phyloP scores from a whole-genome alignment of 2,329 filamentous ascomycete genomes.

The Domatiomyces catenatus region DNA sequence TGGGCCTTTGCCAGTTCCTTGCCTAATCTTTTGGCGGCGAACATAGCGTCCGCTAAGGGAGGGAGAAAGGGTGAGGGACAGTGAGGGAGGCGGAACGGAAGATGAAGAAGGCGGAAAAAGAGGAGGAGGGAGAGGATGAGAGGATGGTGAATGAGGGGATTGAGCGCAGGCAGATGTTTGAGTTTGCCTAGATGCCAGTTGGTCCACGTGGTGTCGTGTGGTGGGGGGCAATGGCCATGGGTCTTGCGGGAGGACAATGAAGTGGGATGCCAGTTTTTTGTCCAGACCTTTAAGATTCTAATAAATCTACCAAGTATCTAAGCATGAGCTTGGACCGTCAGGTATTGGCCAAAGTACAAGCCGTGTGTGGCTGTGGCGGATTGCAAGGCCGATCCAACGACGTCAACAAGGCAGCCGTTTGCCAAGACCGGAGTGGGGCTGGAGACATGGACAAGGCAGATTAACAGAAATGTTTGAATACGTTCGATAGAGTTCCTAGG shows the following conservation, averaged over 20 bases:
- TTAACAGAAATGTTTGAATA: no score
- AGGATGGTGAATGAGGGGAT: neutral
- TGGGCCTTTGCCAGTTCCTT: slow-evolving; percentile 34
- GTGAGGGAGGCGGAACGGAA: neutral
- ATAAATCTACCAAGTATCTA: neutral
- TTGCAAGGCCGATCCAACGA: no score
- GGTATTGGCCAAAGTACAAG: neutral
- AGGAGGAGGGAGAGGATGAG: neutral
- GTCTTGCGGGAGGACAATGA: neutral
- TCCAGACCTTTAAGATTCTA: neutral
- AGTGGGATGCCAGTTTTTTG: neutral
- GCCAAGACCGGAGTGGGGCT: neutral
- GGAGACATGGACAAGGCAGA: no score
- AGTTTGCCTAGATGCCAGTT: neutral
- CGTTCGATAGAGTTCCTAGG: neutral
- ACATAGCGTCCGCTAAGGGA: slow-evolving; percentile 24
- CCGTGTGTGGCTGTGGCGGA: neutral
- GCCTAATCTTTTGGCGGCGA: slow-evolving; percentile 33
- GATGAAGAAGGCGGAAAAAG: neutral
- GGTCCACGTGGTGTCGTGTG: neutral
- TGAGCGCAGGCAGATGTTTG: neutral
- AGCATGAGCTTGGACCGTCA: neutral
- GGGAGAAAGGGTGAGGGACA: neutral
- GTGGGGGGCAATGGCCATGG: no score
- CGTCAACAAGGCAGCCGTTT: neutral